Percentiles rank a stretch among this genome's conserved stretches.
These are phyloP conservation scores for Penicillium frequentans DNA, from an alignment of 2,329 filamentous ascomycete genomes.

Conservation along the genomic window DNA sequence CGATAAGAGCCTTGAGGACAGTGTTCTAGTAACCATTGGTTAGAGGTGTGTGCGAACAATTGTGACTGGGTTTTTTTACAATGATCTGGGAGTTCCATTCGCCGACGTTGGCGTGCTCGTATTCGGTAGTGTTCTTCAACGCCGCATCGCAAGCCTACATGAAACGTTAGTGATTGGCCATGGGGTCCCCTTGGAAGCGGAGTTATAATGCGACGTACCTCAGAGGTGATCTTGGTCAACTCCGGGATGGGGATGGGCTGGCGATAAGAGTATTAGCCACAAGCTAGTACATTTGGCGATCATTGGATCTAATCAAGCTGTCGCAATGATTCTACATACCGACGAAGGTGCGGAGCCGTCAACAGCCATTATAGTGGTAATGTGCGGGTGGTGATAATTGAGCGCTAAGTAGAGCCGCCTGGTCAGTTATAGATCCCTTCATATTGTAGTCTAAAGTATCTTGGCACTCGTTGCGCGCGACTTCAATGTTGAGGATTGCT, in stretches of 20 bases:
- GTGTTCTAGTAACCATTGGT: slow-evolving; percentile 31
- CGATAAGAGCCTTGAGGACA: slow-evolving; percentile 43
- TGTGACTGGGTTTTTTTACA: slow-evolving; percentile 53
- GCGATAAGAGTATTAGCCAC: slow-evolving; percentile 5
- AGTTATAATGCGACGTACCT: slow-evolving; percentile 57
- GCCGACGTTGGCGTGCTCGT: slow-evolving; percentile 82
- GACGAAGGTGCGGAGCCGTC: slow-evolving; percentile 27
- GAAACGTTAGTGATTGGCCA: background rate
- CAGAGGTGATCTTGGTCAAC: slow-evolving; percentile 80
- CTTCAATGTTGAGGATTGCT: background rate
- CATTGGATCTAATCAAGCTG: background rate
- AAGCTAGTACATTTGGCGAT: background rate
- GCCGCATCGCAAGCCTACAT: slow-evolving; percentile 77
- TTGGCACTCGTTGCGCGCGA: background rate
- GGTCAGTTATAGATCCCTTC: background rate
- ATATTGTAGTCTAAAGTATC: background rate
- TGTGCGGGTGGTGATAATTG: background rate
- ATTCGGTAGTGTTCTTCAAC: slow-evolving; percentile 71
- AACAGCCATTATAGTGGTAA: slow-evolving; percentile 31
- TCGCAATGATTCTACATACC: slow-evolving; percentile 23
- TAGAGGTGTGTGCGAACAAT: background rate
- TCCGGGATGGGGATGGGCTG: slow-evolving; percentile 75
- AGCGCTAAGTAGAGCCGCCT: background rate
- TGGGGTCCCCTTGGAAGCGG: background rate
- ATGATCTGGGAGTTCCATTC: slow-evolving; percentile 93